A percentile compares a stretch with the other conserved stretches of the same genome.
Conservation (phyloP, 148 eudicot species). For the Spergularia bocconei region DNA sequence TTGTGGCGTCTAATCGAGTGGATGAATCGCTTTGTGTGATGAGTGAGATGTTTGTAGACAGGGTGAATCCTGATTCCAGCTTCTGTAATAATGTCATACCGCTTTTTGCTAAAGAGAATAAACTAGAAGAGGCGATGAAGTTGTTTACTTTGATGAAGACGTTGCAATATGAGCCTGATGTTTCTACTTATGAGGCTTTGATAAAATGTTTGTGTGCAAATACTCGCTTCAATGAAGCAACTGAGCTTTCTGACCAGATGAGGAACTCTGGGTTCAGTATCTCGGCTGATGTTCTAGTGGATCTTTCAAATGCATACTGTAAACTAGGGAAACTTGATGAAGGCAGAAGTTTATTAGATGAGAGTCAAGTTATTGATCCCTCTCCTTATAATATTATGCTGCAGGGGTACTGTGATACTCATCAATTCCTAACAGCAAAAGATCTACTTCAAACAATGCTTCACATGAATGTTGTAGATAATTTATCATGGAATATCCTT, state of each 20-base stretch:
- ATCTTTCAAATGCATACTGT: conserved; percentile 44
- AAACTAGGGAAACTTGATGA: conserved; percentile 34
- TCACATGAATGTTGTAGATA: conserved; percentile 35
- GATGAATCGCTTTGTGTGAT: conserved; percentile 48
- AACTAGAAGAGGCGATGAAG: conserved; percentile 38
- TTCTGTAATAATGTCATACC: conserved; percentile 47
- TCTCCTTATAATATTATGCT: conserved; percentile 54
- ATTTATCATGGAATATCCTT: conserved; percentile 54
- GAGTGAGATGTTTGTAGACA: conserved; percentile 42
- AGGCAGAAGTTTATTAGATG: conserved; percentile 45
- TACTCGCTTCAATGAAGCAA: conserved; percentile 40
- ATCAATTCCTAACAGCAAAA: conserved; percentile 31
- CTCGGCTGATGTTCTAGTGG: conserved; percentile 34
- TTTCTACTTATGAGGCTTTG: conserved; percentile 37
- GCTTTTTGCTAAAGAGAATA: conserved; percentile 35
- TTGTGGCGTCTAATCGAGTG: conserved; percentile 33
- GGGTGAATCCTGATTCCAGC: conserved; percentile 42
- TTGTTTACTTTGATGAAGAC: conserved; percentile 49
- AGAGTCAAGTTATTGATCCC: conserved; percentile 32
- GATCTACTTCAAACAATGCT: conserved; percentile 44
- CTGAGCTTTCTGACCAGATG: conserved; percentile 50
- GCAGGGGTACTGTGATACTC: conserved; percentile 40
- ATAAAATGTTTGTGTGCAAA: conserved; percentile 41
- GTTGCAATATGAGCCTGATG: conserved; percentile 41
- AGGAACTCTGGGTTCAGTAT: conserved; percentile 29